These are phyloP conservation scores for Blastocystis sp. DNA, from an alignment of 352 stramenopile genomes.

Conservation along the genomic window DNA sequence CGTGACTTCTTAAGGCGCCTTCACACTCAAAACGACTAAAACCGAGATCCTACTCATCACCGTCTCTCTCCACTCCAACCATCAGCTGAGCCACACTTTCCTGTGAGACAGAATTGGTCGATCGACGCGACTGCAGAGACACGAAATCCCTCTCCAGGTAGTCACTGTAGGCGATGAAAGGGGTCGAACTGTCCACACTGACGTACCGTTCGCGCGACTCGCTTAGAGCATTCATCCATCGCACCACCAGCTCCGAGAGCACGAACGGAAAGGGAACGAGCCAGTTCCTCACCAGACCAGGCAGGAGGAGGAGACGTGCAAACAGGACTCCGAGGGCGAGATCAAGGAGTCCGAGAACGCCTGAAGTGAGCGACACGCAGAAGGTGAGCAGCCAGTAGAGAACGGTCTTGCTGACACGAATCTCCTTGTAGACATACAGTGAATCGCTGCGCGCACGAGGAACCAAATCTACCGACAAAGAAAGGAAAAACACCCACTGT, in stretches of 20 bases:
- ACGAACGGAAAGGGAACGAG: slow-evolving; percentile 2
- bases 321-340: neutral
- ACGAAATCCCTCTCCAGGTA: neutral
- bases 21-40: neutral
- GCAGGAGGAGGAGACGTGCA: neutral
- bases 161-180: neutral
- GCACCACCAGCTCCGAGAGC: neutral
- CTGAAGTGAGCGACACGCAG: neutral
- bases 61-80: neutral
- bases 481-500: neutral
- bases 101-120: neutral
- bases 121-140: too few relatives aligned
- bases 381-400: neutral
- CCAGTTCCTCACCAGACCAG: too few relatives aligned
- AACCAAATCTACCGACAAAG: neutral
- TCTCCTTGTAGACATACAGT: neutral
- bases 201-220: neutral
- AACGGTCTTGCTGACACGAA: neutral
- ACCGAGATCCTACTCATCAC: slow-evolving; percentile 5
- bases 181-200: slow-evolving; percentile 14
- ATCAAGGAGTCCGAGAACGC: neutral
- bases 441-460: neutral
- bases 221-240: neutral
- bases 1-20: neutral
- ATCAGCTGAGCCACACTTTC: slow-evolving; percentile 12